phyloP scores from a whole-genome alignment of 371 early-diverging fungal genomes.

The Apophysomyces ossiformis region DNA sequence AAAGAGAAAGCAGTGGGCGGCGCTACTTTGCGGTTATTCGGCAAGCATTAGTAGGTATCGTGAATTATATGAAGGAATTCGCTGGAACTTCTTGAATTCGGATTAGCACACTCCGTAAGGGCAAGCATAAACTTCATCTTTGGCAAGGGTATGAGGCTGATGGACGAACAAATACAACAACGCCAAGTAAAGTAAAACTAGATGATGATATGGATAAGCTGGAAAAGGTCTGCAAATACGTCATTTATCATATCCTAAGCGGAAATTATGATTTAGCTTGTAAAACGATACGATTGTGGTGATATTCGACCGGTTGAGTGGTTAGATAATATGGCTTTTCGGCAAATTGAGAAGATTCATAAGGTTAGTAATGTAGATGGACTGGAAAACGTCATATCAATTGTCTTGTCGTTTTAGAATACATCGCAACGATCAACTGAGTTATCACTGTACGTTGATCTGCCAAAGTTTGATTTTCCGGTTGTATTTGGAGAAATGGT shows the following conservation, averaged over 20 bases:
- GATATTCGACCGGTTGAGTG: slow-evolving; percentile 87
- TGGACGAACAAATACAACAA: slow-evolving; percentile 54
- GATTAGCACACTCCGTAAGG: slow-evolving; percentile 75
- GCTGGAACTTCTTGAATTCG: not conserved
- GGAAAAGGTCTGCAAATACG: slow-evolving; percentile 66
- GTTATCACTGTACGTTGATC: slow-evolving; percentile 80
- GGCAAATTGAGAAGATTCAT: slow-evolving; percentile 81
- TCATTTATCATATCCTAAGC: not conserved
- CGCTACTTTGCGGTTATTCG: slow-evolving; percentile 78
- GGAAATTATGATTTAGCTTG: slow-evolving; percentile 50
- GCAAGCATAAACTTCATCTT: slow-evolving; percentile 78
- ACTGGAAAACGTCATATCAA: not conserved
- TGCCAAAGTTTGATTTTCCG: slow-evolving; percentile 95
- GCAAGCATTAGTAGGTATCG: slow-evolving; percentile 67
- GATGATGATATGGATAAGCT: slow-evolving; percentile 82
- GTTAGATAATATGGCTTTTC: slow-evolving; percentile 88
- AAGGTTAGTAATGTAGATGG: slow-evolving; percentile 47
- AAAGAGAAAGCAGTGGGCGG: slow-evolving; percentile 76
- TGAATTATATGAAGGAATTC: not conserved
- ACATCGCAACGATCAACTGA: slow-evolving; percentile 61
- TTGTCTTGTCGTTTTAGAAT: slow-evolving; percentile 33
- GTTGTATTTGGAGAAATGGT: slow-evolving; percentile 86
- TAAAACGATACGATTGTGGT: slow-evolving; percentile 84
- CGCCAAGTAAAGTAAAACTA: slow-evolving; percentile 64
- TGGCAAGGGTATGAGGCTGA: slow-evolving; percentile 75